Conservation (phyloP, 2,329 filamentous ascomycete species). For the Arachnopeziza araneosa region DNA sequence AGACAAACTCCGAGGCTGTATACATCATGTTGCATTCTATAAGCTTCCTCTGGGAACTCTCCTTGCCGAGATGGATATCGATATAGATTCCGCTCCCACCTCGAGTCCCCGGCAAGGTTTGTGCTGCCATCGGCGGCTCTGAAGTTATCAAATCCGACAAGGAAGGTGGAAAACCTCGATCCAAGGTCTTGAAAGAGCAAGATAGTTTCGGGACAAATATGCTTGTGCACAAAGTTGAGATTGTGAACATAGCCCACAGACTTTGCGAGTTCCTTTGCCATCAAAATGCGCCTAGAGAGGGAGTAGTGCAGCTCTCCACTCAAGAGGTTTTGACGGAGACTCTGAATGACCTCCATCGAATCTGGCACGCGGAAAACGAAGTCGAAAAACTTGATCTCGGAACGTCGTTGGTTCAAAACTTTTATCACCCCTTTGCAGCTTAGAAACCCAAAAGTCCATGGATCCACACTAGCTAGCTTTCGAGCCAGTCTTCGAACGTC, state of each 20-base stretch:
- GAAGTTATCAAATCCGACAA: conserved; percentile 14
- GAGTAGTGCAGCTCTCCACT: neutral
- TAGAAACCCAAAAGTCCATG: no score
- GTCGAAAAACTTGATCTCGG: neutral
- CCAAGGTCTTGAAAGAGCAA: conserved; percentile 2
- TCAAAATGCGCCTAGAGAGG: conserved; percentile 6
- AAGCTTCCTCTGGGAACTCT: conserved; percentile 5
- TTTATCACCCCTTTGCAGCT: no score
- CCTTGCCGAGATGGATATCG: conserved; percentile 17
- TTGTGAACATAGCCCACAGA: conserved; percentile 27
- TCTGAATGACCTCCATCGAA: neutral
- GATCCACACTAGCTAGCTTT: no score
- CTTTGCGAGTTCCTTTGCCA: conserved; percentile 26
- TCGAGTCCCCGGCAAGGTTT: conserved; percentile 1
- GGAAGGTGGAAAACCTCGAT: neutral
- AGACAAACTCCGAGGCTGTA: conserved; percentile 19
- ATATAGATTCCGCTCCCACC: conserved; percentile 18
- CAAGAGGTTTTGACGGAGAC: neutral
- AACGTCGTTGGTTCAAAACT: neutral
- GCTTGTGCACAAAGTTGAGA: conserved; percentile 30
- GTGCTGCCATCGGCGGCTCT: conserved; percentile 10
- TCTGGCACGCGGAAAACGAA: neutral
- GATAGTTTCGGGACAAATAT: conserved; percentile 17
- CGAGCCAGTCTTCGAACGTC: no score
- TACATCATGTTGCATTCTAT: conserved; percentile 23